phyloP scores from a whole-genome alignment of 495 filamentous ascomycete species.

The Letharia lupina region DNA sequence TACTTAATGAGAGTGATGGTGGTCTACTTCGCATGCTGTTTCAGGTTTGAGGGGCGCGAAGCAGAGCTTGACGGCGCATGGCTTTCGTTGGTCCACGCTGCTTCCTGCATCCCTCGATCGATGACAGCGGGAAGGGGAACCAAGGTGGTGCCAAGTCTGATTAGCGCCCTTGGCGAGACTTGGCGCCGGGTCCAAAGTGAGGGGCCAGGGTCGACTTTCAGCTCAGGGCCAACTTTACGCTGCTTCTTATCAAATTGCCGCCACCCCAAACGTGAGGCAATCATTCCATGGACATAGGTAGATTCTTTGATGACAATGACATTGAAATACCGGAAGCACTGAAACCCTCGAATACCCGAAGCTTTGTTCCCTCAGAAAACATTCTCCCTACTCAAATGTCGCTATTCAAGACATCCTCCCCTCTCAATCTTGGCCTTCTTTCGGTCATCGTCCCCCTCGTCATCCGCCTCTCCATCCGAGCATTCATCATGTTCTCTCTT shows the following conservation, averaged over 20 bases:
- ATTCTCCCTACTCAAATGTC: neutral
- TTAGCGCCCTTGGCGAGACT: conserved; percentile 5
- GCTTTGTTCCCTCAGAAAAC: neutral
- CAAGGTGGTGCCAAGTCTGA: no score
- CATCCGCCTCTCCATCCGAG: neutral
- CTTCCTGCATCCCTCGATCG: neutral
- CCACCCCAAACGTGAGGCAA: no score
- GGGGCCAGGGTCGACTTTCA: no score
- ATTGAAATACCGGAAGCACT: neutral
- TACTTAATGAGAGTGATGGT: neutral
- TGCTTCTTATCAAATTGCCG: no score
- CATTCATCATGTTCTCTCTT: neutral
- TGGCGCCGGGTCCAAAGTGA: neutral
- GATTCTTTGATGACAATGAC: no score
- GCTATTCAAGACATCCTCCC: neutral
- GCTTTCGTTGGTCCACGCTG: neutral
- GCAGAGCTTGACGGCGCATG: neutral
- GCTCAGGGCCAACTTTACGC: no score
- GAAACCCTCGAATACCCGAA: neutral
- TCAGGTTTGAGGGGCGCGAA: conserved; percentile 8
- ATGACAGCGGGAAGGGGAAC: no score
- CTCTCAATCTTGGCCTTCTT: neutral
- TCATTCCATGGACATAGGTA: neutral
- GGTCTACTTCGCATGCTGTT: conserved; percentile 6
- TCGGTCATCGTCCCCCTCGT: neutral